Evolutionary conservation across 2,329 filamentous ascomycete genomes (phyloP).

Genomic region (Microcyclospora tardicrescens): DNA sequence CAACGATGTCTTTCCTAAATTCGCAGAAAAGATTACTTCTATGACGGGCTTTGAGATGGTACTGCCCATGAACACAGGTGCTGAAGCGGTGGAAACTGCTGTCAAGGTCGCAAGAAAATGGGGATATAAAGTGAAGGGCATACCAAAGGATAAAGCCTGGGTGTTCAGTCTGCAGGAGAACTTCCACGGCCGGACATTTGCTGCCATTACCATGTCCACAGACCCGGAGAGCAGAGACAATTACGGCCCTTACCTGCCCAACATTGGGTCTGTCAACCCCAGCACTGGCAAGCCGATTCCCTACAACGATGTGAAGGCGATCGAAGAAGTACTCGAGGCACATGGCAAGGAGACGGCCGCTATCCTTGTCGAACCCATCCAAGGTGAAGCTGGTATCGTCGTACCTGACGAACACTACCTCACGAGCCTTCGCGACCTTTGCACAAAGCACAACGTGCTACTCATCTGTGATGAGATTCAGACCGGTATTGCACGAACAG

Average conservation of each 20-base stretch:
- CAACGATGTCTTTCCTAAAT: constrained; percentile 95
- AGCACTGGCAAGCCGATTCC: constrained; percentile 64
- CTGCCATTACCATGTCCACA: constrained; percentile 86
- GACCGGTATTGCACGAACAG: constrained; percentile 90
- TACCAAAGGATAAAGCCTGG: constrained; percentile 69
- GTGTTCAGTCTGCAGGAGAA: constrained; percentile 80
- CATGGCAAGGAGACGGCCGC: constrained; percentile 79
- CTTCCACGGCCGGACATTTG: constrained; percentile 96
- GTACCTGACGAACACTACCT: constrained; percentile 89
- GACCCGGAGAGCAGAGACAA: constrained; percentile 93
- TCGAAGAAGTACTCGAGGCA: constrained; percentile 64
- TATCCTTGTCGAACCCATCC: constrained; percentile 91
- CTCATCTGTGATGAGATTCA: constrained; percentile 98
- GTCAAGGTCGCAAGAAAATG: constrained; percentile 95
- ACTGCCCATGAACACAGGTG: constrained; percentile 94
- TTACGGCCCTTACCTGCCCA: constrained; percentile 91
- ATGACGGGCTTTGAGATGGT: constrained; percentile 97
- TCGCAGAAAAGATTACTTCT: constrained; percentile 79
- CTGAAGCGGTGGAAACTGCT: constrained; percentile 89
- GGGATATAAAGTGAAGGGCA: constrained; percentile 93
- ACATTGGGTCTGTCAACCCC: constrained; percentile 66
- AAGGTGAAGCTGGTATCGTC: constrained; percentile 93
- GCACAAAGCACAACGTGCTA: constrained; percentile 89
- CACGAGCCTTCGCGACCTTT: constrained; percentile 63
- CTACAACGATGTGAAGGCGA: constrained; percentile 73